Base-by-base conservation (phyloP, 495 filamentous ascomycete species). In the Podospora fimiseda region DNA sequence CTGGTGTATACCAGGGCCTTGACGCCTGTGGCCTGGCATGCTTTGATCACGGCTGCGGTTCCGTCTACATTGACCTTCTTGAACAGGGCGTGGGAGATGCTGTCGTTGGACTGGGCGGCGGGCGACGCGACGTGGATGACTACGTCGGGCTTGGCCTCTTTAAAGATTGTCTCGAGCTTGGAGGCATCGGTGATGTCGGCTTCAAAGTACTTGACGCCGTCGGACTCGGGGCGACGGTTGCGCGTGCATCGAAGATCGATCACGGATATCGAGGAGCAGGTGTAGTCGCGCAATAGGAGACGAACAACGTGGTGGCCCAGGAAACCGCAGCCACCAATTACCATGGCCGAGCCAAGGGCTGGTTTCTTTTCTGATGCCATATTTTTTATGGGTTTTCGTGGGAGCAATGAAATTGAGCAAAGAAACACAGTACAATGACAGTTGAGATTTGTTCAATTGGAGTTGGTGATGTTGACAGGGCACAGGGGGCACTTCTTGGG, bases 81-180 rank as follows among this genome's bases (percentile, higher is more conserved):
- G 70, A 84, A 85, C 1, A 90, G 56, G 55, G 83, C 84, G 46
- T 81, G 71, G 2, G 71, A 71, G 47, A 77, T 71, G 21, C 53
- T 63, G 51, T 66, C 64, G 43, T 66, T 70, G 46, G 67, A 67
- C 22, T 74, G 74, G 20, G 80, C 74, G 4, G 80, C 71, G 2
- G 89, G 88, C 3, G 85, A 87, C n/a, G 92, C 94, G 9, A 93
- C 97, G 70, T 99, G 90, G 56, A 97, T 93, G 38, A 99, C 86
- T 9, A 93, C 81, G 59, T 89, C 82, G n/a, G 94, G 90, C 68
- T 83, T 84, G 39, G 85, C 73, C 47, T 79, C 78, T 14, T 75
- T 62, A 66, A 97, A 85, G 9, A 94, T 72, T 11, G 70, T 66
- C 48, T 83, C 66, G 60, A 95, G 76, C 48, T 75, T 74, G 46